A percentile compares a stretch with the other conserved stretches of the same genome.
Conservation (phyloP, 1,284 basidiomycete species). For the Peniophora sp. region DNA sequence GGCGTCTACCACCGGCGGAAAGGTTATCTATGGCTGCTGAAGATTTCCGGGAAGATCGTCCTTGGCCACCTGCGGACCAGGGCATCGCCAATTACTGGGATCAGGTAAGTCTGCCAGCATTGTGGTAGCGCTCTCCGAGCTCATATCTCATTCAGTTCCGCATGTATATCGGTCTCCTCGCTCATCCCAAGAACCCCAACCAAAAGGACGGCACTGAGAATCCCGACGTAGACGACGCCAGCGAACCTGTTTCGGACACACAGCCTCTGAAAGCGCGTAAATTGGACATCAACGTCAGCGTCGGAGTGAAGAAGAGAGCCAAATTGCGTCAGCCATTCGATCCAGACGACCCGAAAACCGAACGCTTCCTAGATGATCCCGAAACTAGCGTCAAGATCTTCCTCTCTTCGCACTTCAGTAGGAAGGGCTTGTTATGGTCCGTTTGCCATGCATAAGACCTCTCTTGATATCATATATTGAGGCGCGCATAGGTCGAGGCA, state of each 20-base stretch:
- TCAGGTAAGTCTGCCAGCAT: conserved; percentile 31
- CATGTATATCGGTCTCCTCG: conserved; percentile 41
- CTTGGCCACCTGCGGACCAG: conserved; percentile 38
- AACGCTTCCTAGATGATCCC: conserved; percentile 50
- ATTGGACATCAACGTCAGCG: background rate
- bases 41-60: conserved; percentile 47
- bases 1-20: conserved; percentile 35
- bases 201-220: conserved; percentile 23
- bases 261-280: background rate
- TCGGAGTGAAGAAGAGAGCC: background rate
- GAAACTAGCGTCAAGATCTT: conserved; percentile 46
- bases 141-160: conserved; percentile 34
- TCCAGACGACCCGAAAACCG: conserved; percentile 8
- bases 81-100: conserved; percentile 51
- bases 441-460: conserved; percentile 7
- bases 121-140: background rate
- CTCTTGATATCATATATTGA: conserved; percentile 24
- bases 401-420: conserved; percentile 55
- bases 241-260: background rate
- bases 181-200: conserved; percentile 20
- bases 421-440: conserved; percentile 58
- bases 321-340: background rate
- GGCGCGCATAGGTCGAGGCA: conserved; percentile 11
- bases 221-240: conserved; percentile 18
- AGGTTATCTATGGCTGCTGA: conserved; percentile 45